phyloP scores from a whole-genome alignment of 2,329 filamentous ascomycete genomes.

The Alternaria arborescens region DNA sequence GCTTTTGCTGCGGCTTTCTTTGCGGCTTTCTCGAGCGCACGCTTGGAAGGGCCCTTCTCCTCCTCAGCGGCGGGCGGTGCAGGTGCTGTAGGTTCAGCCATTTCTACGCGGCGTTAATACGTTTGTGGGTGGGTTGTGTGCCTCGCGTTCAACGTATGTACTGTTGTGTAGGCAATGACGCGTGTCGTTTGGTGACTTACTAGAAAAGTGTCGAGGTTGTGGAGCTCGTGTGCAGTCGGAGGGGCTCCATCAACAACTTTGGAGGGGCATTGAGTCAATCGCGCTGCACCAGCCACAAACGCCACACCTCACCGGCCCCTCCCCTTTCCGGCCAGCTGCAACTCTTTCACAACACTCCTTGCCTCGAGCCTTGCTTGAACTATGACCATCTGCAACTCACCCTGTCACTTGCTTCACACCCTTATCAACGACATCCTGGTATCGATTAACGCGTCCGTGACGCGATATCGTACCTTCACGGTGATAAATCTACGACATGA shows the following conservation, averaged over 20 bases:
- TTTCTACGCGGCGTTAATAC: constrained; percentile 21
- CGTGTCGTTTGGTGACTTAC: constrained; percentile 3
- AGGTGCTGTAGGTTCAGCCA: constrained; percentile 34
- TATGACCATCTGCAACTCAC: neutral
- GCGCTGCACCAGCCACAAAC: constrained; percentile 28
- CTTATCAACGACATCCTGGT: neutral
- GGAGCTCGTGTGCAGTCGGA: constrained; percentile 27
- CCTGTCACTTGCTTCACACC: too few relatives aligned
- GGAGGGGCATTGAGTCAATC: constrained; percentile 37
- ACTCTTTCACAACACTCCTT: neutral
- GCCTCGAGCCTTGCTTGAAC: neutral
- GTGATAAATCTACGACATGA: neutral
- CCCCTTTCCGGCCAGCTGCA: neutral
- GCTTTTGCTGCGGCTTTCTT: constrained; percentile 59
- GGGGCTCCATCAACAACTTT: constrained; percentile 22
- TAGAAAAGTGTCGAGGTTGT: neutral
- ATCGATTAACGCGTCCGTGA: neutral
- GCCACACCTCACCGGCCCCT: constrained; percentile 13
- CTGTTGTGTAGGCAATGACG: neutral
- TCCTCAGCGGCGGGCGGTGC: constrained; percentile 35
- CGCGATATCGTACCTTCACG: neutral
- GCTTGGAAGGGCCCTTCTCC: constrained; percentile 56
- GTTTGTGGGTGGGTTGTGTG: fast-evolving
- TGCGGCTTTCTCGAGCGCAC: constrained; percentile 59
- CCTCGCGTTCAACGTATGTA: neutral